A percentile compares a stretch with the other conserved stretches of the same genome.
These are phyloP conservation scores for Chalciporus piperatoides DNA, from an alignment of 1,284 basidiomycete genomes.

Conservation along the genomic window DNA sequence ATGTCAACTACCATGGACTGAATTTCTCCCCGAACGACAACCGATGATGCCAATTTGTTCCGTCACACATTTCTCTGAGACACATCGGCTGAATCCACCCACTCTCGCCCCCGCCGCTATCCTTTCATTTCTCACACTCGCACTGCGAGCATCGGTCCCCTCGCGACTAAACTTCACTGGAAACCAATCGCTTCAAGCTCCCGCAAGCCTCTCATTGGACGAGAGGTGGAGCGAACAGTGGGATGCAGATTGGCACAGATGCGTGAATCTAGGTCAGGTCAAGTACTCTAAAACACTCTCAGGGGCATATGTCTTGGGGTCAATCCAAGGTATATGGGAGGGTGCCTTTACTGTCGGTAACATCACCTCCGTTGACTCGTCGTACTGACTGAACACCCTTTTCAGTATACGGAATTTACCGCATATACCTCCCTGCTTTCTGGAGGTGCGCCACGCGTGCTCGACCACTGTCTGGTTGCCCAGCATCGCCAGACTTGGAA, in stretches of 20 bases:
- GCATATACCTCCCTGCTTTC: slow-evolving; percentile 61
- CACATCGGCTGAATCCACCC: slow-evolving; percentile 45
- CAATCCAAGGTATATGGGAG: slow-evolving; percentile 73
- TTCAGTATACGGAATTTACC: slow-evolving; percentile 70
- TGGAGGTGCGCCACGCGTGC: slow-evolving; percentile 53
- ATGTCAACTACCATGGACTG: slow-evolving; percentile 53
- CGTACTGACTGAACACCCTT: slow-evolving; percentile 1
- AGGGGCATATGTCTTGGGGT: slow-evolving; percentile 55
- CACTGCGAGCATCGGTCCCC: slow-evolving; percentile 38
- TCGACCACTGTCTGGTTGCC: slow-evolving; percentile 56
- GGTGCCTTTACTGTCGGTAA: slow-evolving; percentile 63
- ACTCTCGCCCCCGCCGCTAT: slow-evolving; percentile 67
- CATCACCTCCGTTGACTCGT: neutral
- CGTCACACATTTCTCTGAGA: slow-evolving; percentile 43
- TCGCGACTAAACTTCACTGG: slow-evolving; percentile 34
- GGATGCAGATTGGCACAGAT: slow-evolving; percentile 61
- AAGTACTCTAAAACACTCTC: slow-evolving; percentile 34
- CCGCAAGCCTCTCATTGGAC: slow-evolving; percentile 24
- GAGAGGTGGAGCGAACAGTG: slow-evolving; percentile 41
- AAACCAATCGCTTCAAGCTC: slow-evolving; percentile 34
- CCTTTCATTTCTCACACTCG: slow-evolving; percentile 59
- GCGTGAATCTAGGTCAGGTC: slow-evolving; percentile 39
- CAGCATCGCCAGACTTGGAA: slow-evolving; percentile 77
- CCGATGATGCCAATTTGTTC: slow-evolving; percentile 20
- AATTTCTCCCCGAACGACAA: slow-evolving; percentile 43